Base-by-base conservation (phyloP, 2,329 filamentous ascomycete species). In the Claviceps monticola region DNA sequence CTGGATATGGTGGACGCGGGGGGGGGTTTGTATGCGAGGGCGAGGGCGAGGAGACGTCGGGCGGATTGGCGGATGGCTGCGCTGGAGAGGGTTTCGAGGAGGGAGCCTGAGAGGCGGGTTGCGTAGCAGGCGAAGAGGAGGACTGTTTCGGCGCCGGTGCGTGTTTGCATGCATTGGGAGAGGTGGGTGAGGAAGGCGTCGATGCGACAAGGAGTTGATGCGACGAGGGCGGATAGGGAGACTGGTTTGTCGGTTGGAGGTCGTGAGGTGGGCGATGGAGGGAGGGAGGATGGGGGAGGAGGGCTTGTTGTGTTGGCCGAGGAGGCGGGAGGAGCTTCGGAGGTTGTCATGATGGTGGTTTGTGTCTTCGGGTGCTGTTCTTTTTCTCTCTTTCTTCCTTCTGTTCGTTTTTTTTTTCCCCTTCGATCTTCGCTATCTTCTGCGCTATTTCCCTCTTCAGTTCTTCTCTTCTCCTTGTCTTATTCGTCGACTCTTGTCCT, bases 91-190 rank as follows among this genome's bases (percentile, higher is more conserved):
- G 68, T 59, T 51, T 74, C 67, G 59, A 84, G 74, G 23, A 75
- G 58, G 26, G 73, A 68, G 54, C 75, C 72, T 48, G 71, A 61
- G 51, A 83, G 67, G 55, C 79, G 80, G 51, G 83, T 74, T 54
- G 74, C 69, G 71, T 90, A 91, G 69, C 82, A 80, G 55, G 83
- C 64, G 58, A 84, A 79, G 56, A 83, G 76, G 59, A 90, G 79
- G 55, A 82, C 72, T 48, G 78, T 76, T 68, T 89, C 86, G 64
- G 84, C 80, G 61, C 85, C 84, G 38, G 75, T 67, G 45, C 84
- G 80, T 9, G 83, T 84, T 56, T 80, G 76, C 59, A 88, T 72
- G 62, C 85, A 79, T 57, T 80, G 80, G 61, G 75, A 69, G 48
- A 82, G 71, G 64, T 75, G 74, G 26, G 71, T 63, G 56, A 83